phyloP scores from a whole-genome alignment of 805 yeast genomes.

The Ogataea haglerorum region DNA sequence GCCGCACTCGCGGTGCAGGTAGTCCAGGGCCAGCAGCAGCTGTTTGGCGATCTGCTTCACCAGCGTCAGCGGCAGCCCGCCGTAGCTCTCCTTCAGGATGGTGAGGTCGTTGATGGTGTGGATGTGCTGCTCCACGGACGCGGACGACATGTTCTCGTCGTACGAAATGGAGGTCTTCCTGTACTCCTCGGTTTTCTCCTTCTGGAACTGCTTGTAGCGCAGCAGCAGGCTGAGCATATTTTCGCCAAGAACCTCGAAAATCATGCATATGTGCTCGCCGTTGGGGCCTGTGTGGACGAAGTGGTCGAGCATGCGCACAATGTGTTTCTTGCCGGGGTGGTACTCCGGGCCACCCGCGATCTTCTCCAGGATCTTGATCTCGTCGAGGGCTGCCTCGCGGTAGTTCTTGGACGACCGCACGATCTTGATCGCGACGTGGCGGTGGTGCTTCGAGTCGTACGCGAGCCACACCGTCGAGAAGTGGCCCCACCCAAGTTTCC shows the following conservation, averaged over 20 bases:
- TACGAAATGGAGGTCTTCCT: constrained; percentile 14
- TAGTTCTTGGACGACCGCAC: constrained; percentile 53
- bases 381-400: constrained; percentile 64
- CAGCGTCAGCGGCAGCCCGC: constrained; percentile 52
- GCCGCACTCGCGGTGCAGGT: constrained; percentile 58
- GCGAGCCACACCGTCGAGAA: constrained; percentile 74
- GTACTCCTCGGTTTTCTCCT: constrained; percentile 28
- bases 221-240: constrained; percentile 49
- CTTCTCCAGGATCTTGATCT: constrained; percentile 46
- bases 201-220: constrained; percentile 42
- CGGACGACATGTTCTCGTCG: constrained; percentile 5
- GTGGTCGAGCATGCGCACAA: constrained; percentile 53
- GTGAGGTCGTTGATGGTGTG: constrained; percentile 32
- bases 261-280: constrained; percentile 65
- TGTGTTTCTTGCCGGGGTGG: constrained; percentile 50
- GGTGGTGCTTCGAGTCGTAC: constrained; percentile 32
- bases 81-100: constrained; percentile 39
- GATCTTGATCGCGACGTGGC: constrained; percentile 61
- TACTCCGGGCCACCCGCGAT: constrained; percentile 29
- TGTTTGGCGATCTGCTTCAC: constrained; percentile 59
- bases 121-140: constrained; percentile 21
- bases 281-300: constrained; percentile 58
- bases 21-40: constrained; percentile 52
- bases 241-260: constrained; percentile 63
- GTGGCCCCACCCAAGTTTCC: constrained; percentile 72